Percentiles rank a stretch among this genome's conserved stretches.
These are phyloP conservation scores for Striga hermonthica DNA, from an alignment of 305 asterid genomes.

Conservation along the genomic window DNA sequence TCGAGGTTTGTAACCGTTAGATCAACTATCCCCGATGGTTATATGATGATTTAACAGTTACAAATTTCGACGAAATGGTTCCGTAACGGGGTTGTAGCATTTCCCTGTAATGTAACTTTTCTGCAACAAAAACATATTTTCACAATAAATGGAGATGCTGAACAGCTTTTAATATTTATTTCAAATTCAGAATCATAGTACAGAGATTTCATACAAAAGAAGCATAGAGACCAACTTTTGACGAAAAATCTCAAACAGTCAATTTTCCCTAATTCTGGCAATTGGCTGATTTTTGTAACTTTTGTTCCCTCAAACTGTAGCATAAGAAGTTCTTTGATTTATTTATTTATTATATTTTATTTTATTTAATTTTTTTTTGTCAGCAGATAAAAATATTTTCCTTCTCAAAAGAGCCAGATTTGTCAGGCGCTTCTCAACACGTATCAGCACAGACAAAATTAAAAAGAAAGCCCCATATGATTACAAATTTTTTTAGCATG, in stretches of 20 bases:
- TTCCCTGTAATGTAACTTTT: too few species aligned
- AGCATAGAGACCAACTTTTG: neutral
- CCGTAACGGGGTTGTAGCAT: too few species aligned
- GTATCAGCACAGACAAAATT: neutral
- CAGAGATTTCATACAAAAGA: conserved; percentile 1
- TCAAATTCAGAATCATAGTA: neutral
- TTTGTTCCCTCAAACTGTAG: conserved; percentile 24
- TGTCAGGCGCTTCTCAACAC: neutral
- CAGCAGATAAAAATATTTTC: conserved; percentile 28
- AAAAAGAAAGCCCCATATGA: neutral
- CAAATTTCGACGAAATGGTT: too few species aligned
- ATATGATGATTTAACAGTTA: too few species aligned
- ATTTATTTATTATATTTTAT: too few species aligned
- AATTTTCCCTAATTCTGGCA: conserved; percentile 12
- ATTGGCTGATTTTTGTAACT: conserved; percentile 14
- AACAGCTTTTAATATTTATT: too few species aligned
- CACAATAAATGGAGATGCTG: too few species aligned
- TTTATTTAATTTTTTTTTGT: too few species aligned
- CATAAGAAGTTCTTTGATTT: conserved; percentile 28
- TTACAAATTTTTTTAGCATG: conserved; percentile 18
- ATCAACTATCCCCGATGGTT: too few species aligned
- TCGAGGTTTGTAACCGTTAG: too few species aligned
- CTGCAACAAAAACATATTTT: too few species aligned
- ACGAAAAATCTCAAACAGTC: conserved; percentile 1
- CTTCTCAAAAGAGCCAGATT: conserved; percentile 32